A percentile compares a stretch with the other conserved stretches of the same genome.
phyloP scores from a whole-genome alignment of 2,329 filamentous ascomycete genomes.

The Epichloe festucae region DNA sequence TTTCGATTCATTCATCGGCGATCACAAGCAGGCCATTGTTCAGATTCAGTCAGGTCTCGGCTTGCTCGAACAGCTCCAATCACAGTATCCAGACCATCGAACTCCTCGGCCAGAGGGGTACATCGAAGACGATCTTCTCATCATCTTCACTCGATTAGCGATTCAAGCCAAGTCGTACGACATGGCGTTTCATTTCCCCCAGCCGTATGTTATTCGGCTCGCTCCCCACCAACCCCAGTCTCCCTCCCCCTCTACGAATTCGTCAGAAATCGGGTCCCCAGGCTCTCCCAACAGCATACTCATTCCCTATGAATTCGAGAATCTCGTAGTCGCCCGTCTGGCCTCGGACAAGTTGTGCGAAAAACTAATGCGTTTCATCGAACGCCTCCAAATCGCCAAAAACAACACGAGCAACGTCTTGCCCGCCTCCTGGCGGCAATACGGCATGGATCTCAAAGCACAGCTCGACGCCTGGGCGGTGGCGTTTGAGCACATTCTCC shows the following conservation, averaged over 20 bases:
- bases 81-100: constrained; percentile 4
- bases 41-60: constrained; percentile 48
- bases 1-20: constrained; percentile 54
- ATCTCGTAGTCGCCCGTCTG: constrained; percentile 39
- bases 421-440: constrained; percentile 33
- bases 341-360: constrained; percentile 45
- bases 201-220: constrained; percentile 44
- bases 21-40: constrained; percentile 46
- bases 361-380: constrained; percentile 44
- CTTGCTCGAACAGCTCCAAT: constrained; percentile 37
- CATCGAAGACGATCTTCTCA: constrained; percentile 44
- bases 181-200: constrained; percentile 56
- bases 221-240: constrained; percentile 18
- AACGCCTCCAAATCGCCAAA: constrained; percentile 35
- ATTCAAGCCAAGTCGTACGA: constrained; percentile 57
- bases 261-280: constrained; percentile 4
- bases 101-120: constrained; percentile 25
- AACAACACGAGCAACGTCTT: constrained; percentile 40
- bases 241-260: constrained; percentile 24
- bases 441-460: constrained; percentile 33
- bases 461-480: constrained; percentile 41
- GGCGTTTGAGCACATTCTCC: constrained; percentile 43
- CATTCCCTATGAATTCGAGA: constrained; percentile 28
- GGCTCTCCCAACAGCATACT: constrained; percentile 10
- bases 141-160: constrained; percentile 50